Percentiles rank a stretch among this genome's conserved stretches.
These are phyloP conservation scores for Triticum dicoccoides DNA, from an alignment of 176 grass and related monocot species.

Conservation along the genomic window DNA sequence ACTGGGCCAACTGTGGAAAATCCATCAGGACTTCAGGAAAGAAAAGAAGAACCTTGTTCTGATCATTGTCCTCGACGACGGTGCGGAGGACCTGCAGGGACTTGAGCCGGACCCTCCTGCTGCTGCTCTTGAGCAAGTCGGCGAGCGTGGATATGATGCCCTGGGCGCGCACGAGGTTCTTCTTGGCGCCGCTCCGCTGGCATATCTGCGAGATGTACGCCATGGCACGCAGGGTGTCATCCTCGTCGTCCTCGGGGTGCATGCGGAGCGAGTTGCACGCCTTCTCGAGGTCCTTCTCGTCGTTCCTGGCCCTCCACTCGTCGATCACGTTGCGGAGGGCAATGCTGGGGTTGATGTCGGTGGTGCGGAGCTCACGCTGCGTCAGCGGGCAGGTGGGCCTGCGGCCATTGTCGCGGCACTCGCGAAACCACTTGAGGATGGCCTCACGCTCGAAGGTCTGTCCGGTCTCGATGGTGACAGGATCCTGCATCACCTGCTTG, in stretches of 20 bases:
- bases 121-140: slow-evolving; percentile 56
- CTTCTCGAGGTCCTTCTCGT: slow-evolving; percentile 64
- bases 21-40: not conserved
- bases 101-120: slow-evolving; percentile 53
- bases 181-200: slow-evolving; percentile 27
- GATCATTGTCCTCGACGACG: slow-evolving; percentile 48
- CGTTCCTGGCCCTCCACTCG: slow-evolving; percentile 76
- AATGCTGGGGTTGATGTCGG: slow-evolving; percentile 57
- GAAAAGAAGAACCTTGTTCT: slow-evolving; percentile 37
- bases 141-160: slow-evolving; percentile 40
- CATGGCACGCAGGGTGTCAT: slow-evolving; percentile 34
- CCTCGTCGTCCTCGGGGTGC: not conserved
- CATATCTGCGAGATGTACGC: slow-evolving; percentile 41
- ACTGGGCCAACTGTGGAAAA: not conserved
- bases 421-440: slow-evolving; percentile 85
- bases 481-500: slow-evolving; percentile 72
- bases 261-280: slow-evolving; percentile 21
- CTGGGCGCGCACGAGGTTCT: slow-evolving; percentile 41
- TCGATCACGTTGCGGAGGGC: slow-evolving; percentile 73
- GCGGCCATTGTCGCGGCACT: slow-evolving; percentile 72
- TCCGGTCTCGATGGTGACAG: slow-evolving; percentile 73
- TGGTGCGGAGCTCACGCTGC: slow-evolving; percentile 50
- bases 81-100: slow-evolving; percentile 38
- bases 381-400: slow-evolving; percentile 73
- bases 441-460: slow-evolving; percentile 89